Conservation (phyloP, 2,329 filamentous ascomycete species). For the Sodiomyces alkalinus region DNA sequence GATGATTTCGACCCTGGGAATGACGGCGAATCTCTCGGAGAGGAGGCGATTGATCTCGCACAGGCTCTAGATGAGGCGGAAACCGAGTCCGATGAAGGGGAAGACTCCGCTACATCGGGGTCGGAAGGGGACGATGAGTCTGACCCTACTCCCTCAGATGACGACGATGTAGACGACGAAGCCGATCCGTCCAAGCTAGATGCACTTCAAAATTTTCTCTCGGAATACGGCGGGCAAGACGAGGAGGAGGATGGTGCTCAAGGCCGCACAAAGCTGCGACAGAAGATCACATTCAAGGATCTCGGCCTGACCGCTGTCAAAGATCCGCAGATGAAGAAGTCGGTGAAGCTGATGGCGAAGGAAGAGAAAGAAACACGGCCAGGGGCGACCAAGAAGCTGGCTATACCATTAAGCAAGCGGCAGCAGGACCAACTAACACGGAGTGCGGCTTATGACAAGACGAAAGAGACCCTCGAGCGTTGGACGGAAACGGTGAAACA, state of each 20-base stretch:
- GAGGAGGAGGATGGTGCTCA: conserved; percentile 28
- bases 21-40: conserved; percentile 42
- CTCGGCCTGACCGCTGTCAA: conserved; percentile 55
- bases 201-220: conserved; percentile 54
- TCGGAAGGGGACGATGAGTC: conserved; percentile 28
- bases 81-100: conserved; percentile 31
- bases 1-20: conserved; percentile 38
- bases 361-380: conserved; percentile 36
- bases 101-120: conserved; percentile 27
- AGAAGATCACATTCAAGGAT: conserved; percentile 61
- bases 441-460: conserved; percentile 71
- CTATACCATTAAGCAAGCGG: conserved; percentile 68
- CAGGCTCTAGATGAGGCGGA: conserved; percentile 40
- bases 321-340: conserved; percentile 63
- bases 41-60: conserved; percentile 44
- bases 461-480: conserved; percentile 75
- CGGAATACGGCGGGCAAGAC: conserved; percentile 49
- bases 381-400: conserved; percentile 49
- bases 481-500: conserved; percentile 95
- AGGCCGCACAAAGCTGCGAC: conserved; percentile 11
- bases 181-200: conserved; percentile 41
- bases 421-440: conserved; percentile 80
- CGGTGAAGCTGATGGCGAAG: conserved; percentile 58
- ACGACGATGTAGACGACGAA: conserved; percentile 31
- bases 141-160: conserved; percentile 32